Evolutionary conservation across 495 filamentous ascomycete species (phyloP), one percentile per base, ranked within the genome.

Genomic region (Xylaria palmicola): DNA sequence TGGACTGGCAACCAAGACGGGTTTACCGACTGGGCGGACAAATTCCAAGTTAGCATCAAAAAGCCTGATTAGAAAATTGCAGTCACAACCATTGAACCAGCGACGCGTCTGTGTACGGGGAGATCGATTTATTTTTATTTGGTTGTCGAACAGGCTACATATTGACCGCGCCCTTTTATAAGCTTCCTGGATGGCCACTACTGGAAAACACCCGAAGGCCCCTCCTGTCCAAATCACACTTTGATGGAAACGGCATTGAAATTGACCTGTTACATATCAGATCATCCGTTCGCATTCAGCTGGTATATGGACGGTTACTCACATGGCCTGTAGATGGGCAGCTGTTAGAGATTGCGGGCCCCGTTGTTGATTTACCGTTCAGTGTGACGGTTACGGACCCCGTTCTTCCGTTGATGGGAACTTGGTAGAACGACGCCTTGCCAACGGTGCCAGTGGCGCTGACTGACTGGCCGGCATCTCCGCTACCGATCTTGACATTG

Each of bases 301-400:
- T 13, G 52, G 19, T 17, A 43, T 62, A 29, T 58, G 26, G 19
- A 1, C 17, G 26, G 43, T 17, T 43, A 72, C 75, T 87, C 13
- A 82, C 83, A 51, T 78, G 66, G 0, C 80, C 83, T 15, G 76
- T 63, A n/a, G 65, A 59, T 1, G 72, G 65, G 47, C 83, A 85
- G n/a, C 60, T 62, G 3, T 68, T 74, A 0, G 68, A 69, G 51
- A 89, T 85, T 1, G 64, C 67, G 4, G 79, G 77, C 0, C 87
- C 87, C 3, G 62, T 67, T 0, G 66, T 62, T 7, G 70, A 71
- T 32, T 76, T 79, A 0, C 84, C 77, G 32, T 76, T 68, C 45
- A 88, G 59, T 0, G 69, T 75, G 29, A 89, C 69, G 13, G 67
- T 78, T 2, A 87, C 85, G 4, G 75, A 67, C 0, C 87, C 87